Evolutionary conservation across 129 eudicot genomes (phyloP).

Genomic region (Centaurea solstitialis): DNA sequence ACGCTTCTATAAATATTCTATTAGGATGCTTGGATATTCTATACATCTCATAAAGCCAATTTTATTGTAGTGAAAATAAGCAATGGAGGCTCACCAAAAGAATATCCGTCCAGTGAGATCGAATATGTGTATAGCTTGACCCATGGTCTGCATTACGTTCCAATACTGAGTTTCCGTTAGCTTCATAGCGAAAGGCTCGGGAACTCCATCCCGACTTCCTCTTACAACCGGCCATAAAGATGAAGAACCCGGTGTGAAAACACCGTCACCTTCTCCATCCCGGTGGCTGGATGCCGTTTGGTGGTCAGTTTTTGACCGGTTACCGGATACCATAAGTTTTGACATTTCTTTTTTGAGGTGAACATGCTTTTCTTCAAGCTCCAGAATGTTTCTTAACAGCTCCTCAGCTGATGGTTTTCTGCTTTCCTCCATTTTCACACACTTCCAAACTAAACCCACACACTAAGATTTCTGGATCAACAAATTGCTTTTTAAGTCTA

Average conservation of each 20-base stretch:
- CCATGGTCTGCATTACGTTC: constrained; percentile 80
- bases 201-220: neutral
- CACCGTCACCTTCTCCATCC: neutral
- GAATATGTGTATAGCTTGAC: constrained; percentile 60
- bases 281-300: constrained; percentile 27
- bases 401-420: constrained; percentile 52
- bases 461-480: constrained; percentile 13
- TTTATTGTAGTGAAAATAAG: neutral
- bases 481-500: constrained; percentile 9
- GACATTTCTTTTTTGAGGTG: constrained; percentile 65
- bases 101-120: constrained; percentile 42
- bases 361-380: constrained; percentile 61
- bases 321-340: constrained; percentile 39
- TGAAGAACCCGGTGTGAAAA: neutral
- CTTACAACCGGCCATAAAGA: neutral
- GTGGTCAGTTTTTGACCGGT: constrained; percentile 5
- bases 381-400: constrained; percentile 74
- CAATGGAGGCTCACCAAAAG: constrained; percentile 61
- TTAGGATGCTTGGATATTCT: too few species aligned
- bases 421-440: constrained; percentile 26
- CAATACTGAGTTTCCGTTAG: constrained; percentile 67
- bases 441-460: constrained; percentile 12
- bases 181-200: constrained; percentile 37
- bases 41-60: too few species aligned
- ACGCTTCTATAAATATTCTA: too few species aligned